A percentile compares a stretch with the other conserved stretches of the same genome.
Conservation (phyloP, 768 basidiomycete species). For the Asterophora parasitica region DNA sequence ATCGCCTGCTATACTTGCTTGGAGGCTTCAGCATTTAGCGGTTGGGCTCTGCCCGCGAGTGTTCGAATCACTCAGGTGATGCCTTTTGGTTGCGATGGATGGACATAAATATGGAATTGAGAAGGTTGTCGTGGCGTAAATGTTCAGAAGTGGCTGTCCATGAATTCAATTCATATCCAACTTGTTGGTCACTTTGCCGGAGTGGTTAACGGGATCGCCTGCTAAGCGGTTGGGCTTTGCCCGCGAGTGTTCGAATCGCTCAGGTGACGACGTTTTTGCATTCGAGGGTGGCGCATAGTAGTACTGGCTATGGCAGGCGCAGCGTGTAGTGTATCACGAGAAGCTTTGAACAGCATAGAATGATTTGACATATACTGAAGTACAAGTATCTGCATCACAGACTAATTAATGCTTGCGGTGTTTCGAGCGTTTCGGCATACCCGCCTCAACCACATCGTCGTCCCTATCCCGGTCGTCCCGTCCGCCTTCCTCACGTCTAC, state of each 20-base stretch:
- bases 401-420: conserved; percentile 35
- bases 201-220: conserved; percentile 81
- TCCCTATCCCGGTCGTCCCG: conserved; percentile 84
- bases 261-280: conserved; percentile 40
- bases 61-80: conserved; percentile 54
- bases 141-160: too few relatives aligned
- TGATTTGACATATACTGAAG: not conserved
- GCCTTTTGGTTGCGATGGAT: conserved; percentile 23
- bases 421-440: conserved; percentile 68
- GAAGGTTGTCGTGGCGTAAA: too few relatives aligned
- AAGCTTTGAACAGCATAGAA: too few relatives aligned
- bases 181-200: conserved; percentile 89
- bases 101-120: too few relatives aligned
- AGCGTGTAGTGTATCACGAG: too few relatives aligned
- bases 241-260: conserved; percentile 53
- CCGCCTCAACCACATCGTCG: conserved; percentile 89
- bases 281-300: too few relatives aligned
- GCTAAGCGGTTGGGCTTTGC: conserved; percentile 45
- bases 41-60: conserved; percentile 51
- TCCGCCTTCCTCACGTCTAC: conserved; percentile 39
- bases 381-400: not conserved
- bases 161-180: too few relatives aligned
- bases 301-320: too few relatives aligned
- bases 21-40: too few relatives aligned
- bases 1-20: conserved; percentile 83